Percentiles rank a stretch among this genome's conserved stretches.
These are phyloP conservation scores for Metschnikowia dekortorum DNA, from an alignment of 805 yeast species.

Conservation along the genomic window DNA sequence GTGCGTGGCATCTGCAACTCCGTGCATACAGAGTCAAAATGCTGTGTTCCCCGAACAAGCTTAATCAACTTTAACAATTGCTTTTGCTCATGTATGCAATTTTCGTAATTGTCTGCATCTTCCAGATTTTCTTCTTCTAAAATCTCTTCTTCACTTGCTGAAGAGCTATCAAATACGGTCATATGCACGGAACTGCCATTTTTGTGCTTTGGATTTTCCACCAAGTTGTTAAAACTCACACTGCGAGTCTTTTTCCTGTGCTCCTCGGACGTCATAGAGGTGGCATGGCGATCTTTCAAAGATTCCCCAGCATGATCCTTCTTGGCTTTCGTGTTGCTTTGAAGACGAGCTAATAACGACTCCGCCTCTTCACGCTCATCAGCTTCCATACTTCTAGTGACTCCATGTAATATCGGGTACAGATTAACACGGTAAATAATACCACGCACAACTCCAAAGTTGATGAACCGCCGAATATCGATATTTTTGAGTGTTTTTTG, in stretches of 20 bases:
- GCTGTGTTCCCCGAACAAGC: conserved; percentile 48
- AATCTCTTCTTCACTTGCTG: conserved; percentile 10
- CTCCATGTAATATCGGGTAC: conserved; percentile 56
- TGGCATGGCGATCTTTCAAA: not conserved
- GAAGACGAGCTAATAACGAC: conserved; percentile 9
- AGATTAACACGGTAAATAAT: conserved; percentile 76
- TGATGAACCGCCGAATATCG: conserved; percentile 78
- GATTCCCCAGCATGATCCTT: not conserved
- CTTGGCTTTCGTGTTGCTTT: conserved; percentile 4
- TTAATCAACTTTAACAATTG: conserved; percentile 38
- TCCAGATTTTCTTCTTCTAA: not conserved
- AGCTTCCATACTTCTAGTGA: conserved; percentile 35
- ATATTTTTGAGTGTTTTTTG: conserved; percentile 53
- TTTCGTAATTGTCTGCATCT: not conserved
- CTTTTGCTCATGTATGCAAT: conserved; percentile 12
- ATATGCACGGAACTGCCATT: conserved; percentile 6
- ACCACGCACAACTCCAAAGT: conserved; percentile 82
- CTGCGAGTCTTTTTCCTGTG: conserved; percentile 22
- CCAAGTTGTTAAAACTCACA: conserved; percentile 32
- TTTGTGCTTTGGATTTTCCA: conserved; percentile 8
- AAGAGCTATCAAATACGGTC: conserved; percentile 16
- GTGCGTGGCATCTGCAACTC: conserved; percentile 52
- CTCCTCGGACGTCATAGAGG: conserved; percentile 11
- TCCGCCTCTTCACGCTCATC: conserved; percentile 11
- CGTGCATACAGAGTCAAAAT: conserved; percentile 67